Evolutionary conservation across 2,329 filamentous ascomycete species (phyloP).

Genomic region (Chaetothyriales sp.): DNA sequence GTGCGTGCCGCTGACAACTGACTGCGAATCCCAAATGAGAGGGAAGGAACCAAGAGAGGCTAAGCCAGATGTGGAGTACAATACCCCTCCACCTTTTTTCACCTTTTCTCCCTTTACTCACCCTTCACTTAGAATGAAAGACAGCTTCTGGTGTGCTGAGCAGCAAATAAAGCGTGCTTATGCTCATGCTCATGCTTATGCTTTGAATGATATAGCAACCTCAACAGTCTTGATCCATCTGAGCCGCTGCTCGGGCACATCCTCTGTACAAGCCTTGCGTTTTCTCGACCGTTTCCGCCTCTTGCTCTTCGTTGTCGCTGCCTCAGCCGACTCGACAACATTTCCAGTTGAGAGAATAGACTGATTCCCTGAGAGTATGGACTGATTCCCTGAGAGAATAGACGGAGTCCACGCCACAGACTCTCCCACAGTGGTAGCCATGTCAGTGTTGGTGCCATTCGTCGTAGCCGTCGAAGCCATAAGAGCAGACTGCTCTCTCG

Average conservation of each 20-base stretch:
- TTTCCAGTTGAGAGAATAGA: not conserved
- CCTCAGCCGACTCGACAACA: not conserved
- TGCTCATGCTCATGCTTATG: no score
- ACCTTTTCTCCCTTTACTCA: no score
- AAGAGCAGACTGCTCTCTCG: slow-evolving; percentile 1
- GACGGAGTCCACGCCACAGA: no score
- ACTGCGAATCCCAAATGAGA: no score
- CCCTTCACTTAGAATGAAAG: no score
- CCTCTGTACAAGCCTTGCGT: slow-evolving; percentile 17
- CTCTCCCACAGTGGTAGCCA: not conserved
- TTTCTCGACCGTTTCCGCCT: slow-evolving; percentile 16
- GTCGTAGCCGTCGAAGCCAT: not conserved
- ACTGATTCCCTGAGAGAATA: no score
- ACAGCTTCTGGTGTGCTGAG: not conserved
- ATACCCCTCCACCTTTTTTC: no score
- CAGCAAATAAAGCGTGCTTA: not conserved
- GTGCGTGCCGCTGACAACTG: not conserved
- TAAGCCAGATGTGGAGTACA: no score
- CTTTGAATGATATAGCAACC: slow-evolving; percentile 27
- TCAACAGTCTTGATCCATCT: slow-evolving; percentile 35
- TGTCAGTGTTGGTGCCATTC: not conserved
- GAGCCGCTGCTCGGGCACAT: slow-evolving; percentile 30
- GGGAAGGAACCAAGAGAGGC: no score
- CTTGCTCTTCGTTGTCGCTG: slow-evolving; percentile 18
- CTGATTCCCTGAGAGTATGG: no score